Evolutionary conservation across 2,329 filamentous ascomycete species (phyloP).

Genomic region (Exophiala bonariae): DNA sequence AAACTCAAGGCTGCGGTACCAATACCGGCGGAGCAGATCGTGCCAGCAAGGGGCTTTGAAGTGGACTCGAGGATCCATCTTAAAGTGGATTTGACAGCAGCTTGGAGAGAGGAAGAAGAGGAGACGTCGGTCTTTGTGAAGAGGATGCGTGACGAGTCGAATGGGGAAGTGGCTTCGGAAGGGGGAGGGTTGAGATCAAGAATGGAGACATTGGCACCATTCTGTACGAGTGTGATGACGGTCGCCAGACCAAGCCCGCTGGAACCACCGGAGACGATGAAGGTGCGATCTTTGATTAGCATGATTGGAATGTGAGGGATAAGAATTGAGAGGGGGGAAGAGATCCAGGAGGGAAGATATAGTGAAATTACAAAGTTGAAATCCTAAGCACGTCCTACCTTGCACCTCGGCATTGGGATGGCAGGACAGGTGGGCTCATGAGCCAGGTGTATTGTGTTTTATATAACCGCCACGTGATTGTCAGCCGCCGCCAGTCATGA

Average conservation of each 20-base stretch:
- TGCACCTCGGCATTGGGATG: too few species aligned
- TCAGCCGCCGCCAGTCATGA: too few species aligned
- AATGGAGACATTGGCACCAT: conserved; percentile 29
- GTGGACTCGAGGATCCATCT: conserved; percentile 22
- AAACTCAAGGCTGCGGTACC: conserved; percentile 24
- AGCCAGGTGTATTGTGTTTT: too few species aligned
- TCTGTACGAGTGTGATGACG: conserved; percentile 20
- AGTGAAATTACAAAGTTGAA: too few species aligned
- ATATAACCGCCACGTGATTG: too few species aligned
- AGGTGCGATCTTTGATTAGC: conserved; percentile 28
- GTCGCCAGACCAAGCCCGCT: conserved; percentile 29
- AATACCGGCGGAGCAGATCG: conserved; percentile 27
- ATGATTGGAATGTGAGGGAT: conserved; percentile 11
- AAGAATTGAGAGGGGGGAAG: too few species aligned
- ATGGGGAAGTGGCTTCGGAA: conserved; percentile 5
- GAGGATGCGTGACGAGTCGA: conserved; percentile 27
- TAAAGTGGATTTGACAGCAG: conserved; percentile 24
- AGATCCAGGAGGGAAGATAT: too few species aligned
- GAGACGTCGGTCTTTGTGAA: conserved; percentile 30
- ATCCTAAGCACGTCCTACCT: too few species aligned
- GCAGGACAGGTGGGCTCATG: too few species aligned
- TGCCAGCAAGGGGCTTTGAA: conserved; percentile 24
- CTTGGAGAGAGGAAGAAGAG: conserved; percentile 25
- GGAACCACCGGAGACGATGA: conserved; percentile 22
- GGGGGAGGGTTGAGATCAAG: conserved; percentile 30